A percentile compares a stretch with the other conserved stretches of the same genome.
Conservation (phyloP, 2,329 filamentous ascomycete genomes). For the Phialophora tarda region DNA sequence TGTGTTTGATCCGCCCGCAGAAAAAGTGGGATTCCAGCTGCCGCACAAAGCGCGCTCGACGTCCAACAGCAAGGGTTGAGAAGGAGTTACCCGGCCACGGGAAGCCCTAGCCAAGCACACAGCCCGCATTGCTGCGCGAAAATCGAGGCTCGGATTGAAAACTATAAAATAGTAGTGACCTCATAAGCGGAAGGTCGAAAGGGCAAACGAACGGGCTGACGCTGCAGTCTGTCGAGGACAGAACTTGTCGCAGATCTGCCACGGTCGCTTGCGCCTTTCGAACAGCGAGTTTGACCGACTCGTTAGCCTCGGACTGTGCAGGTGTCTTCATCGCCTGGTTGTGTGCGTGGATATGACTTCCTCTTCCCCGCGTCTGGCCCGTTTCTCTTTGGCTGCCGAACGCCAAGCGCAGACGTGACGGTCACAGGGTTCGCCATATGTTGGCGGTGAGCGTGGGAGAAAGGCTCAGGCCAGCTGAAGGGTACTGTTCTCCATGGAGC, state of each 20-base stretch:
- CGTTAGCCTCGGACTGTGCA: conserved; percentile 32
- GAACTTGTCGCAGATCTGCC: conserved; percentile 24
- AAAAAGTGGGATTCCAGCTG: not conserved
- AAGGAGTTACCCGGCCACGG: conserved; percentile 2
- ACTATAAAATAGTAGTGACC: conserved; percentile 25
- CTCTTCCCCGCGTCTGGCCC: not conserved
- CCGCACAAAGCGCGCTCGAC: not conserved
- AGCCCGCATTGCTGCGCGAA: conserved; percentile 23
- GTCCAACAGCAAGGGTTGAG: not conserved
- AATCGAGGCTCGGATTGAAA: conserved; percentile 37
- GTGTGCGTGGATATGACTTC: conserved; percentile 15
- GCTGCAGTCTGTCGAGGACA: conserved; percentile 19
- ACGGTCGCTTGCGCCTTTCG: conserved; percentile 20
- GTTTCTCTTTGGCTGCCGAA: conserved; percentile 8
- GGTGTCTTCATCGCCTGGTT: conserved; percentile 31
- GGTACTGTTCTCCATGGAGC: not conserved
- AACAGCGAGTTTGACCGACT: conserved; percentile 12
- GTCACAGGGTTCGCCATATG: conserved; percentile 21
- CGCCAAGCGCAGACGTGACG: conserved; percentile 11
- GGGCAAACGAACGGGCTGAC: conserved; percentile 31
- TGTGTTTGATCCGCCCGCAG: not conserved
- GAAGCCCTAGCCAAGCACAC: conserved; percentile 6
- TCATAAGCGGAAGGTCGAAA: conserved; percentile 20
- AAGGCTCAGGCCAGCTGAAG: not conserved
- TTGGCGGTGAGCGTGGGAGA: conserved; percentile 4